Conservation (phyloP, 805 yeast species). For the Lipomyces spencermartinsiae region DNA sequence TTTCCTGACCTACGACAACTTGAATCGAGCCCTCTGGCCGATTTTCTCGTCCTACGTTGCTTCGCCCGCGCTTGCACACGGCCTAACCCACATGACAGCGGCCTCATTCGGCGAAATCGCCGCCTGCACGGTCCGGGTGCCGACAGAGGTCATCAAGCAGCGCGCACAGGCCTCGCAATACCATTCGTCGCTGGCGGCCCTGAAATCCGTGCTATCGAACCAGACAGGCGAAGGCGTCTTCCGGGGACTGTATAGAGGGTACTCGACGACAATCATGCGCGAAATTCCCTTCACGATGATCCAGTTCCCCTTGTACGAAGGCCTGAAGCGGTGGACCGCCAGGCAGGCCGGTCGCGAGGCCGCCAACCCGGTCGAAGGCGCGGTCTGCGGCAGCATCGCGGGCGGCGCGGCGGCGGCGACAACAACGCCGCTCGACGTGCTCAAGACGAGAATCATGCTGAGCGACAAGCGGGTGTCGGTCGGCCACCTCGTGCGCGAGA, state of each 20-base stretch:
- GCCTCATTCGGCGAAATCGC: constrained; percentile 91
- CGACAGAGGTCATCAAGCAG: constrained; percentile 95
- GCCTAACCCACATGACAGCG: constrained; percentile 77
- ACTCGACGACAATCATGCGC: constrained; percentile 88
- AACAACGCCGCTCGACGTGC: constrained; percentile 93
- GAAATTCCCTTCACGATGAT: constrained; percentile 97
- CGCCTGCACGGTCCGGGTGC: constrained; percentile 94
- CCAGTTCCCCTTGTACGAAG: constrained; percentile 93
- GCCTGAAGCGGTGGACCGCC: constrained; percentile 68
- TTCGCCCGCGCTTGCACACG: constrained; percentile 43
- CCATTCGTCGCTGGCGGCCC: constrained; percentile 67
- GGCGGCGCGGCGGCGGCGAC: constrained; percentile 95
- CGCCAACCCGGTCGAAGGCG: constrained; percentile 74
- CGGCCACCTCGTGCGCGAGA: constrained; percentile 54
- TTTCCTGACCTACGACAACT: constrained; percentile 81
- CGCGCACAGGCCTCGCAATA: constrained; percentile 79
- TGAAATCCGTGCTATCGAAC: constrained; percentile 65
- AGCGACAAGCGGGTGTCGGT: constrained; percentile 57
- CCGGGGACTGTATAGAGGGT: constrained; percentile 87
- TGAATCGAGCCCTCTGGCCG: constrained; percentile 54
- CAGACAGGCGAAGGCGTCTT: constrained; percentile 77
- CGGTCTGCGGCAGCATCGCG: constrained; percentile 88
- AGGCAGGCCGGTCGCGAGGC: constrained; percentile 49
- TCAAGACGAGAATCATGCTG: constrained; percentile 92
- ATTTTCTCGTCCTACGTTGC: constrained; percentile 25